Evolutionary conservation across 2,329 filamentous ascomycete genomes (phyloP), one percentile per base, ranked within the genome.

Genomic region (Diaporthe capsici): DNA sequence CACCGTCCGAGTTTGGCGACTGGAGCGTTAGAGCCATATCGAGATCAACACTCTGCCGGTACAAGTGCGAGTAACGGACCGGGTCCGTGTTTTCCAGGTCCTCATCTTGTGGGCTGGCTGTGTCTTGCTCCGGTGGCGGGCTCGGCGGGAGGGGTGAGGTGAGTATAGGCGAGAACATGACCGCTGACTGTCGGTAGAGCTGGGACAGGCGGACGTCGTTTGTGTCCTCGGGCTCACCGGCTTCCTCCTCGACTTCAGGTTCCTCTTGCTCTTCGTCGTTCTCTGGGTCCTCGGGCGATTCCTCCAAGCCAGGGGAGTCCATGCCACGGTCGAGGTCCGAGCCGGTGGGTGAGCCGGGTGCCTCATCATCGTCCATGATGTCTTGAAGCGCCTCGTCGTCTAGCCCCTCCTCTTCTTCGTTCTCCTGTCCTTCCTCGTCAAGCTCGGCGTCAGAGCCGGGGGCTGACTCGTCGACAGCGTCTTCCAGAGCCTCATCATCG

Each of bases 21-120:
- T 53, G 28, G n/a, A 42, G 13, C 44, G 39, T 37, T 17, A 71
- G n/a, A 12, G 55, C 55, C 55, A 61, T 61, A 28, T 72, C 71
- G 25, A 65, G n/a, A 37, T 71, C 47, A 25, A 76, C 37, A 42
- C 75, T 76, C 37, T 76, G 75, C 20, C 75, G 57, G 53, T 76
- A 76, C 37, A 75, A 31, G 17, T 71, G 51, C 20, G 58, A 72
- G 53, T 57, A 72, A 17, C 75, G 73, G 9, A 76, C 39, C 20
- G 73, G 73, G 12, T 72, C 55, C 2, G 22, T 72, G 17, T 47
- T 28, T 12, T 70, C 70, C 25, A 42, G 42, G 12, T 61, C 57
- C n/a, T 25, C 47, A 10, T 65, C 42, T 58, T 73, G 34, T 39
- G 49, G 55, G 47, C n/a, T 49, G 34, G 55, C 17, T 31, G 49